Conservation (phyloP, 768 basidiomycete genomes). For the Amanita inopinata region DNA sequence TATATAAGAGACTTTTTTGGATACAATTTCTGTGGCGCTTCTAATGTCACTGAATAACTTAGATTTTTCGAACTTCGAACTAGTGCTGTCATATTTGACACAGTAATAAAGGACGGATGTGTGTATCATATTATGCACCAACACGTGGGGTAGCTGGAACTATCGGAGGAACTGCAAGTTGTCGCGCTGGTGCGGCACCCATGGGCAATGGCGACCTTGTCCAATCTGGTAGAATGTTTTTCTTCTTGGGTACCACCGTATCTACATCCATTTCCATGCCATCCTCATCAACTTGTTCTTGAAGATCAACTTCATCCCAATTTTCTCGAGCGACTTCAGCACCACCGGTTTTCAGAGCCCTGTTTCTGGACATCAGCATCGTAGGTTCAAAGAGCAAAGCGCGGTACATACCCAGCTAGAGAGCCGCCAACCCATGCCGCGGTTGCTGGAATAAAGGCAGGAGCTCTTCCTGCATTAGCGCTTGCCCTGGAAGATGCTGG, state of each 20-base stretch:
- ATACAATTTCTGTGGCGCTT: background rate
- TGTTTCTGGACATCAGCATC: conserved; percentile 18
- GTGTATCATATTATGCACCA: background rate
- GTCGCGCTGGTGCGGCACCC: conserved; percentile 42
- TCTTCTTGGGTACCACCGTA: conserved; percentile 19
- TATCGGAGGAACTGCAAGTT: conserved; percentile 3
- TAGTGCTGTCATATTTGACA: conserved; percentile 5
- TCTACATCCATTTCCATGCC: conserved; percentile 28
- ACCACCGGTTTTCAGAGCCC: conserved; percentile 81
- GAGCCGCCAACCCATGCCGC: conserved; percentile 93
- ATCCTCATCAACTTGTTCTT: conserved; percentile 20
- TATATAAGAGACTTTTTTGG: no score
- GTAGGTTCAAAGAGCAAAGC: conserved; percentile 3
- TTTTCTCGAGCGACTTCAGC: conserved; percentile 73
- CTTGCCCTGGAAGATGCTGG: conserved; percentile 40
- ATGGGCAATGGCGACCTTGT: conserved; percentile 51
- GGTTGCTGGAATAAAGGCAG: conserved; percentile 73
- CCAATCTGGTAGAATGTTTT: conserved; percentile 71
- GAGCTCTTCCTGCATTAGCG: conserved; percentile 72
- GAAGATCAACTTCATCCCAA: conserved; percentile 67
- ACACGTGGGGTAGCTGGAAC: conserved; percentile 6
- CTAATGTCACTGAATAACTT: background rate
- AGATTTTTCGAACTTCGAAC: conserved; percentile 3
- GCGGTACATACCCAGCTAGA: conserved; percentile 65
- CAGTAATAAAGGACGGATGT: background rate